Base-by-base conservation (phyloP, 306 rosid genomes). In the Delonix regia region DNA sequence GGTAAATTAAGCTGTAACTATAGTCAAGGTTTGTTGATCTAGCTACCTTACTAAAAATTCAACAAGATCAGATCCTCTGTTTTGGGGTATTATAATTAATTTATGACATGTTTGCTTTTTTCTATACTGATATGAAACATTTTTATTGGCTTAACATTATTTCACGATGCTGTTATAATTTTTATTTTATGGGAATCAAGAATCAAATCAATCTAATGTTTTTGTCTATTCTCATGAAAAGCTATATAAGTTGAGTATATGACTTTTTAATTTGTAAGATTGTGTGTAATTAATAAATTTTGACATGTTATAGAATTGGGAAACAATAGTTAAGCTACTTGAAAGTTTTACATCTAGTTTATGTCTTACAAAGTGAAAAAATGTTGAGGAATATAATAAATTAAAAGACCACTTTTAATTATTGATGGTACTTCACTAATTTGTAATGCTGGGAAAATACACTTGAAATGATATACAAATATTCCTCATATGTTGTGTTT, bases 401-500 rank as follows among this genome's bases (percentile, higher is more conserved):
- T 67, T 42, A 42, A 19, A 57, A 47, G 6, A n/a, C 25, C 27
- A 5, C 69, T 30, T 68, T 48, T 60, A 49, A 21, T 42, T 33
- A 30, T 42, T 30, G 12, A 28, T n/a, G 44, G 39, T 10, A 63
- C 69, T 45, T n/a, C 12, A 53, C 13, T 24, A 69, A 39, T 21
- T 15, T 79, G 42, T 61, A 73, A 22, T 80, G 47, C 8, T 63
- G 36, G 45, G 38, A 61, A 79, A 71, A 33, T 33, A 59, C 25
- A 14, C 45, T 49, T 56, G 22, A 69, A 1, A 47, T 72, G 30
- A 48, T 73, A 21, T 64, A 41, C 22, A 55, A 73, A 73, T 48
- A 34, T 73, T 44, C 47, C 64, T 80, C 19, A 30, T 80, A 49
- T 71, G 18, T 25, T 42, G 34, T 7, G 53, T 7, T 41, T 42